These are phyloP conservation scores for Kalmanozyma brasiliensis DNA, from an alignment of 1,284 basidiomycete genomes.

Conservation along the genomic window DNA sequence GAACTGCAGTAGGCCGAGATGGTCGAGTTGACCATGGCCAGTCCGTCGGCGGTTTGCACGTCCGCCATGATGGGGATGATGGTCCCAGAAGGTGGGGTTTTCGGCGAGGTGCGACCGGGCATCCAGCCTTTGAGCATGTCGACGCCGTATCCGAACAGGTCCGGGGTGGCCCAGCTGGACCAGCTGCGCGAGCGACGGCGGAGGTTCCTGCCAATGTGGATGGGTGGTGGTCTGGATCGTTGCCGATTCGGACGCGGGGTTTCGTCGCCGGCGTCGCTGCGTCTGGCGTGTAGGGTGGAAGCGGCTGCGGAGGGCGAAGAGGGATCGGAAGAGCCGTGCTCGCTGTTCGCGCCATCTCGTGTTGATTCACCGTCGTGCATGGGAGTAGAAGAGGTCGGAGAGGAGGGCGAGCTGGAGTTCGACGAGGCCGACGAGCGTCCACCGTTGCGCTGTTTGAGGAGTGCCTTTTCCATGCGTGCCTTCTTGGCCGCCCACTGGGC, in stretches of 20 bases:
- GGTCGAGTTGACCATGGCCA: constrained; percentile 50
- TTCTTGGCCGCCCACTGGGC: constrained; percentile 53
- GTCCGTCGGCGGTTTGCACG: constrained; percentile 35
- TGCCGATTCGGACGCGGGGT: constrained; percentile 17
- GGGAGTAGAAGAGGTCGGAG: constrained; percentile 20
- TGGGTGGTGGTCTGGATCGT: constrained; percentile 26
- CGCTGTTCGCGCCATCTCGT: constrained; percentile 7
- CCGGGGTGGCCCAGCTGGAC: constrained; percentile 50
- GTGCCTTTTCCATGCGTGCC: constrained; percentile 38
- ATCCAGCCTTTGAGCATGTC: constrained; percentile 59
- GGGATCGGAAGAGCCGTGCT: constrained; percentile 7
- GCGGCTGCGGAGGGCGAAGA: constrained; percentile 5
- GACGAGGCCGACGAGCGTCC: constrained; percentile 2
- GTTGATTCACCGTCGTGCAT: constrained; percentile 13
- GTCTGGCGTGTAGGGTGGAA: background rate
- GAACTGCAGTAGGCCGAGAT: constrained; percentile 50
- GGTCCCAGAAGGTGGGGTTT: constrained; percentile 26
- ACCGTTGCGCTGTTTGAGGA: constrained; percentile 19
- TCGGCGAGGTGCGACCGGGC: constrained; percentile 31
- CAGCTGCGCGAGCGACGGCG: constrained; percentile 39
- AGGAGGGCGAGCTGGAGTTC: constrained; percentile 25
- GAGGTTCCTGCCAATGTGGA: constrained; percentile 10
- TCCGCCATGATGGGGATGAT: constrained; percentile 58
- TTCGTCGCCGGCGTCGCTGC: constrained; percentile 21
- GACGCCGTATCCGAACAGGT: constrained; percentile 47